A percentile compares a stretch with the other conserved stretches of the same genome.
phyloP scores from a whole-genome alignment of 345 rosid species.

The Murraya koenigii region DNA sequence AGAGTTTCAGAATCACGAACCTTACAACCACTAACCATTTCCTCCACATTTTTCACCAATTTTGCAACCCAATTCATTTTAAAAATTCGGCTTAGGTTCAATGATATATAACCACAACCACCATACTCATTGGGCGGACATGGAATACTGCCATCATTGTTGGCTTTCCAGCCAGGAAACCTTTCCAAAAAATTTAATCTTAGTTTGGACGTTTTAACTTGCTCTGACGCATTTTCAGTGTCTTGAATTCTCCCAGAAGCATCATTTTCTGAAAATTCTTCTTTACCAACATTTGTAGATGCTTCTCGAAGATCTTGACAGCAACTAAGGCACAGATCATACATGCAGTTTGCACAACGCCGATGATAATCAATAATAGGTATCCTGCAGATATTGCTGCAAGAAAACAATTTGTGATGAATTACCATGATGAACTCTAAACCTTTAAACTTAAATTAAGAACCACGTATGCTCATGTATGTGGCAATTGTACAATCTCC shows the following conservation, averaged over 20 bases:
- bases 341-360: conserved; percentile 75
- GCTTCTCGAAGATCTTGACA: conserved; percentile 89
- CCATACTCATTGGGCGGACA: conserved; percentile 86
- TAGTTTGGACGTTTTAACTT: conserved; percentile 26
- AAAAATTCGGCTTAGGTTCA: conserved; percentile 79
- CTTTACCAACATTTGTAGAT: conserved; percentile 30
- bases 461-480: background rate
- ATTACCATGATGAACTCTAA: conserved; percentile 4
- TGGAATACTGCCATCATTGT: conserved; percentile 75
- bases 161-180: conserved; percentile 87
- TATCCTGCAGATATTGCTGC: conserved; percentile 89
- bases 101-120: conserved; percentile 69
- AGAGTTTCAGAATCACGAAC: conserved; percentile 38
- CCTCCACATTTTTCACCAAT: conserved; percentile 91
- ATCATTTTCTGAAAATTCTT: conserved; percentile 24
- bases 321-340: conserved; percentile 89
- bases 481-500: conserved; percentile 1
- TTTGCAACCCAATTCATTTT: conserved; percentile 99
- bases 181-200: conserved; percentile 50
- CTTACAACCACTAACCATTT: conserved; percentile 86
- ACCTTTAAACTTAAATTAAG: conserved; percentile 1
- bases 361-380: conserved; percentile 96
- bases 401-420: conserved; percentile 28
- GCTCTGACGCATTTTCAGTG: conserved; percentile 22
- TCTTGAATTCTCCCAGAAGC: conserved; percentile 33